Evolutionary conservation across 2,329 filamentous ascomycete species (phyloP), one percentile per base, ranked within the genome.

Genomic region (Tolypocladium album): DNA sequence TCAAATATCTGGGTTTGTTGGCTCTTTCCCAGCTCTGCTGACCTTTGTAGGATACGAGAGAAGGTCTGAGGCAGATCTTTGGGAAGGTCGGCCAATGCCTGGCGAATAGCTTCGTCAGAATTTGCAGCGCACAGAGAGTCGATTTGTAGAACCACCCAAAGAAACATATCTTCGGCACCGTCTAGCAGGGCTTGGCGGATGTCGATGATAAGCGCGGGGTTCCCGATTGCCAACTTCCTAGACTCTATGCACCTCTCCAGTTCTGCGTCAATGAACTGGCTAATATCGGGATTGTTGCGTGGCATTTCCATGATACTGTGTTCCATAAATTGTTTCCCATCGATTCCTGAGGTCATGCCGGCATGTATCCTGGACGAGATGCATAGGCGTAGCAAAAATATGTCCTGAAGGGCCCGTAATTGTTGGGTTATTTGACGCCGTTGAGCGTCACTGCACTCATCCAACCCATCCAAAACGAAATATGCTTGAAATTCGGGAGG

Each of bases 101-200:
- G n/a, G 0, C 68, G 67, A 31, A 78, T 76, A 0, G 61, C 66
- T 0, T 70, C 55, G 47, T 79, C 74, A 0, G 74, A 74, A 60
- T 68, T 66, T 59, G 71, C 70, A 1, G 27, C 24, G 57, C 74
- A 78, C 0, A 76, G 59, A 0, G 69, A 66, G 13, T 69, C 59
- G 7, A 76, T 68, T 58, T 76, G 72, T 2, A 76, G 64, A 2
- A 65, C 66, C 0, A 68, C 72, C 73, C 73, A 75, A 1, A 75
- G 65, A 39, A 75, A 76, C 73, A 76, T 76, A 20, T 73, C 73
- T 22, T 73, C 65, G 0, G 72, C 67, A 1, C 71, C 68, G 20
- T 56, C 0, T 0, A 65, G 17, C 0, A 73, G 63, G 9, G 66
- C 57, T 4, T 68, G 57, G 3, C 55, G 55, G n/a, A 60, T 62